These are phyloP conservation scores for Fonsecaea multimorphosa DNA, from an alignment of 2,329 filamentous ascomycete genomes.

Conservation along the genomic window DNA sequence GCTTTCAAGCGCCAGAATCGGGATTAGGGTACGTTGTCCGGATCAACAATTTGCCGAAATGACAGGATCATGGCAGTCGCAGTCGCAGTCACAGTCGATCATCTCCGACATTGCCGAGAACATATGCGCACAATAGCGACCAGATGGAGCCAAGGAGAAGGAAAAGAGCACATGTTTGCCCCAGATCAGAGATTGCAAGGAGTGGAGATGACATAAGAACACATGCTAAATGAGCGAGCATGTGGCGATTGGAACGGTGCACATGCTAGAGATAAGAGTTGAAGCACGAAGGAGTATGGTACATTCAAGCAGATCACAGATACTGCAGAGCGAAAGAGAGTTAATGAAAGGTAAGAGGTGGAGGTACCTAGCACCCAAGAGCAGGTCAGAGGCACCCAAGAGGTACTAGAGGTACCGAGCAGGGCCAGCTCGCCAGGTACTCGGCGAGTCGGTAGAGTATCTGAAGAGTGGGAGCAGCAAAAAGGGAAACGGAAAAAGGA, in stretches of 20 bases:
- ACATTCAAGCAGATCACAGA: too few species aligned
- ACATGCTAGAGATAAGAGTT: constrained; percentile 16
- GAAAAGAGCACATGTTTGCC: constrained; percentile 3
- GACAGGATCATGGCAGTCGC: neutral
- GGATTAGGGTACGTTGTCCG: neutral
- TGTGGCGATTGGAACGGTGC: constrained; percentile 12
- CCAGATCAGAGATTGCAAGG: constrained; percentile 7
- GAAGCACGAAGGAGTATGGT: neutral
- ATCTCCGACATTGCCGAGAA: neutral
- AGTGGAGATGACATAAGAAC: constrained; percentile 20
- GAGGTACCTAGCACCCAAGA: too few species aligned
- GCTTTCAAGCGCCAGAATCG: neutral
- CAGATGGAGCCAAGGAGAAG: neutral
- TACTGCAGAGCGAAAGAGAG: too few species aligned
- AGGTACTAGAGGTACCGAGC: too few species aligned
- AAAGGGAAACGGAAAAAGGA: constrained; percentile 5
- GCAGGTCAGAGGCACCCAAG: too few species aligned
- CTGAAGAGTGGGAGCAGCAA: too few species aligned
- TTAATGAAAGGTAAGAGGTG: too few species aligned
- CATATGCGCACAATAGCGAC: neutral
- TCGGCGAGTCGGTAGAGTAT: neutral
- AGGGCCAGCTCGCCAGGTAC: neutral
- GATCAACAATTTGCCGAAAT: neutral
- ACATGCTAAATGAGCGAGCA: neutral
- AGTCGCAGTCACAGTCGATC: neutral